Conservation (phyloP, 2,329 filamentous ascomycete species). For the Colletotrichum chrysophilum region DNA sequence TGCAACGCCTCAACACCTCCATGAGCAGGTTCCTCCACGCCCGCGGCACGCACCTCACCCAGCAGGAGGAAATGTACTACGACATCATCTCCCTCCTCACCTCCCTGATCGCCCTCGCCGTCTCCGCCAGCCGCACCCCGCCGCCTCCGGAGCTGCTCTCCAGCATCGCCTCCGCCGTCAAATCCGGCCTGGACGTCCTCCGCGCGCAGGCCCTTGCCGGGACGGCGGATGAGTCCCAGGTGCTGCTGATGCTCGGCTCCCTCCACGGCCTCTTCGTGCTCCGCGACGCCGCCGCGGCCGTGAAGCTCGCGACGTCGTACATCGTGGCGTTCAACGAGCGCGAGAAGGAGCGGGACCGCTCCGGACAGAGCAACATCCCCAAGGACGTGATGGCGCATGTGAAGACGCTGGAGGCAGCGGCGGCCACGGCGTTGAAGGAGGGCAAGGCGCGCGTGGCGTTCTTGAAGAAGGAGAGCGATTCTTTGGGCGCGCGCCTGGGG, state of each 20-base stretch:
- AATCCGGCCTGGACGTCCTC: constrained; percentile 30
- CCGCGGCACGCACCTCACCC: constrained; percentile 38
- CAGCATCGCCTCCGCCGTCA: constrained; percentile 21
- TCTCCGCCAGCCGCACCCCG: background rate
- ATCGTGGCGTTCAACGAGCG: constrained; percentile 40
- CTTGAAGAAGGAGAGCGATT: constrained; percentile 33
- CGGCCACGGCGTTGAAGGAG: constrained; percentile 35
- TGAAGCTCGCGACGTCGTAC: constrained; percentile 36
- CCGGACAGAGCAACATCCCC: constrained; percentile 40
- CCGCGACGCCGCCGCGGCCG: constrained; percentile 41
- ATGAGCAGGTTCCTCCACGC: constrained; percentile 42
- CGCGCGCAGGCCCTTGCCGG: constrained; percentile 14
- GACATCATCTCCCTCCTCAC: constrained; percentile 47
- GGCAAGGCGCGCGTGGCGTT: constrained; percentile 33
- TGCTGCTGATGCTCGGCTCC: constrained; percentile 32
- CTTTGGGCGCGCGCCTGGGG: constrained; percentile 30
- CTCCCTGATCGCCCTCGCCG: constrained; percentile 33
- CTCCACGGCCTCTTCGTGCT: constrained; percentile 42
- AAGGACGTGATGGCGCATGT: constrained; percentile 40
- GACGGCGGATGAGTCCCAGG: background rate
- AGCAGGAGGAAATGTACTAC: constrained; percentile 49
- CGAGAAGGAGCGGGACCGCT: constrained; percentile 43
- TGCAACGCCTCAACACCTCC: constrained; percentile 47
- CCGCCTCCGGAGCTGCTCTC: background rate
- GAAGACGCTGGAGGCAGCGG: constrained; percentile 35